These are phyloP conservation scores for Strobilomyces confusus DNA, from an alignment of 768 basidiomycete genomes.

Conservation along the genomic window DNA sequence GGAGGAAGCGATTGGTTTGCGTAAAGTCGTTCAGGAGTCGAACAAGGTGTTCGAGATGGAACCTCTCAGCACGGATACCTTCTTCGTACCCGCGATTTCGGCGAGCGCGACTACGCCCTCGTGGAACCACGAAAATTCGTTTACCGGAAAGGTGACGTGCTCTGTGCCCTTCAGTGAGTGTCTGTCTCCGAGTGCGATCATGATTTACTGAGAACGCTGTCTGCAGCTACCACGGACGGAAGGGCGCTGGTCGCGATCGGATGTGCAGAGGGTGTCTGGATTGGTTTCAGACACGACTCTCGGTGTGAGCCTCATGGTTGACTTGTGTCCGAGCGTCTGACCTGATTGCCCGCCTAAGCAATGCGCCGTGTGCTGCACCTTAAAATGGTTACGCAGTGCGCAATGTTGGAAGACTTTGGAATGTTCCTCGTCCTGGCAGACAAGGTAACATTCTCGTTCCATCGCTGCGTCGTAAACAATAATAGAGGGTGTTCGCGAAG, in stretches of 20 bases:
- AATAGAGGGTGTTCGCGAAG: conserved; percentile 31
- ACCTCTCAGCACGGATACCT: conserved; percentile 84
- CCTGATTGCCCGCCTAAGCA: conserved; percentile 41
- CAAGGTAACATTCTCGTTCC: conserved; percentile 46
- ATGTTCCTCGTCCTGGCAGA: conserved; percentile 95
- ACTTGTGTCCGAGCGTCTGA: conserved; percentile 1
- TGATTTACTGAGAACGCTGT: conserved; percentile 7
- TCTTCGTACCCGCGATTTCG: conserved; percentile 68
- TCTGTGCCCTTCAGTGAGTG: conserved; percentile 84
- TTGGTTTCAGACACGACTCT: conserved; percentile 87
- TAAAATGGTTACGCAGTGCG: conserved; percentile 91
- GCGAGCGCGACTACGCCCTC: conserved; percentile 44
- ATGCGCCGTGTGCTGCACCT: conserved; percentile 92
- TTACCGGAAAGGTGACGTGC: conserved; percentile 86
- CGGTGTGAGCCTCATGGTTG: conserved; percentile 46
- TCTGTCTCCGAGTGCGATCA: neutral
- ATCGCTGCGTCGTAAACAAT: neutral
- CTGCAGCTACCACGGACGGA: conserved; percentile 73
- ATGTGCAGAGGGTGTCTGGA: conserved; percentile 94
- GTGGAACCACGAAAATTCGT: conserved; percentile 66
- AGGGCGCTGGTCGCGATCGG: conserved; percentile 88
- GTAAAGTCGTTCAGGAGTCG: conserved; percentile 85
- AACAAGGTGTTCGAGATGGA: conserved; percentile 95
- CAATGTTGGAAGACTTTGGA: conserved; percentile 93
- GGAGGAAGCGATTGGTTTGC: conserved; percentile 80